A percentile compares a stretch with the other conserved stretches of the same genome.
phyloP scores from a whole-genome alignment of 2,329 filamentous ascomycete genomes.

The Botrytis porri region DNA sequence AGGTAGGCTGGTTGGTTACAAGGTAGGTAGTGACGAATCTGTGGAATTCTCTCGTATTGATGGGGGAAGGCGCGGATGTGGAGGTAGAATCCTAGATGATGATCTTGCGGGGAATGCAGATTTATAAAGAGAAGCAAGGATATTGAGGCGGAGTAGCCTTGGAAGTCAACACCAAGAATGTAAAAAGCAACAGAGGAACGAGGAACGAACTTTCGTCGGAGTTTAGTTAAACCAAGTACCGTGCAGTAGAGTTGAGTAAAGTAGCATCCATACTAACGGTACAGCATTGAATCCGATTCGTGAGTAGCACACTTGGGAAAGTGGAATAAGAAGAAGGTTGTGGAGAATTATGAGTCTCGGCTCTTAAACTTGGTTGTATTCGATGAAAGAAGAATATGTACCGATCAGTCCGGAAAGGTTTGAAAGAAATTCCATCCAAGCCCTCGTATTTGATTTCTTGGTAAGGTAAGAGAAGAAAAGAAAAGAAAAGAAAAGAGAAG shows the following conservation, averaged over 20 bases:
- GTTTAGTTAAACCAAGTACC: not conserved
- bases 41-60: slow-evolving; percentile 1
- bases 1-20: not conserved
- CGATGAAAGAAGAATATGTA: not conserved
- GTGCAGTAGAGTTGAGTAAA: not conserved
- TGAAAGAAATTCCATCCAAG: not conserved
- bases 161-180: slow-evolving; percentile 5
- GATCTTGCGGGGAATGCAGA: slow-evolving; percentile 12
- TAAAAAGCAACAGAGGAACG: not conserved
- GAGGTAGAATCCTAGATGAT: not conserved
- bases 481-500: too few species aligned
- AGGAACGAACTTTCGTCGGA: not conserved
- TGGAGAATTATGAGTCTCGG: not conserved
- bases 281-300: not conserved
- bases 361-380: not conserved
- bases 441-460: not conserved
- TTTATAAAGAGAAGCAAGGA: not conserved
- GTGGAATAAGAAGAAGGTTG: not conserved
- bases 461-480: not conserved
- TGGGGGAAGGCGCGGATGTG: not conserved
- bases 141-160: not conserved
- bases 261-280: not conserved
- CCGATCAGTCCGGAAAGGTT: not conserved
- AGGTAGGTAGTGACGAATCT: not conserved
- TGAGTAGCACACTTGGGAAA: not conserved